Base-by-base conservation (phyloP, 805 yeast genomes). In the Pichia nanzhaoensis region DNA sequence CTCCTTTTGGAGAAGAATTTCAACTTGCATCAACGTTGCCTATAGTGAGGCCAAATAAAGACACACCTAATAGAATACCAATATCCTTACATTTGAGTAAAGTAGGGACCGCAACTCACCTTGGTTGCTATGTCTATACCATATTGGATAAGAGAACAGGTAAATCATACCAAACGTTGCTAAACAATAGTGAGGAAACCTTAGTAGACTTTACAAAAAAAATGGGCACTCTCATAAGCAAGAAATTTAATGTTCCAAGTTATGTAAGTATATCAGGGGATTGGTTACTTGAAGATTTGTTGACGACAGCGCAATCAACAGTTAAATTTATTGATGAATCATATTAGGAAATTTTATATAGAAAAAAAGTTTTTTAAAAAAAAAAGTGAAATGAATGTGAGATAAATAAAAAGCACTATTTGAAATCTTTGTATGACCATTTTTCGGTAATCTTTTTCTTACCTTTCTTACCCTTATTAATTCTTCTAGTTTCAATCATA, bases 391-490 rank as follows among this genome's bases (percentile, higher is more conserved):
- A 14, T 21, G 7, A 21, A 37, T 20, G 14, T 37, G 7, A 37
- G 16, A 16, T 32, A 22, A 34, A 36, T 24, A 24, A 24, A 24
- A 7, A 6, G 2, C 1, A 8, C 27, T 70, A 82, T 66, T 82
- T 82, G 59, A 85, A 86, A 66, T 91, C 95, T 69, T 91, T 91
- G 68, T 84, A 86, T 30, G 90, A 76, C 95, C 95, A 88, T 67
- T 90, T 91, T 64, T 91, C 96, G 27, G 95, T 84, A 50, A 84
- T 66, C 71, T 84, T 87, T 48, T 75, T 82, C 54, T 79, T 73
- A 58, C 82, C 83, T 61, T 77, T 82, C 60, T 83, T 77, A 62
- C 70, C 77, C 62, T 77, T 78, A 53, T 71, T 73, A 47, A 77
- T 79, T 32, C 81, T 75, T 66, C 97, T 78, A 5, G 95, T 72